Base-by-base conservation (phyloP, 2,329 filamentous ascomycete genomes). In the Colletotrichum filicis region DNA sequence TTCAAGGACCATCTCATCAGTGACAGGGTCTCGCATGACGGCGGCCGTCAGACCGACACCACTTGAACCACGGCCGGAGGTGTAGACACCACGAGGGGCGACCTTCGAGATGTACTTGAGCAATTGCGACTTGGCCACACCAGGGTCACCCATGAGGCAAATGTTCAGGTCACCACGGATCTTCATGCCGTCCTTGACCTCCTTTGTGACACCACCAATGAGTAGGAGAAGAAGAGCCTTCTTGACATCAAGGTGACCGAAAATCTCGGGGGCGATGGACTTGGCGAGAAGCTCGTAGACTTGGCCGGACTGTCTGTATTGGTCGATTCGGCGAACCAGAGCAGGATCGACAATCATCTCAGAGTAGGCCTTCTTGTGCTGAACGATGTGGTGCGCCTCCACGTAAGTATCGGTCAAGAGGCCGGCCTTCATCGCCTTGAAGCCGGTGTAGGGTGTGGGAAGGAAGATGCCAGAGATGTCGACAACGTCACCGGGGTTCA, bases 91-190 rank as follows among this genome's bases (percentile, higher is more conserved):
- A 75, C 97, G 94, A 74, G 97, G 97, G 1, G 97, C 96, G 35
- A 99, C 97, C 85, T 99, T 98, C 76, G 95, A 95, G 81, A 99
- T 98, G 83, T 99, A 99, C 85, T 98, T 98, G 76, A 99, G 89
- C 76, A 99, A 87, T 86, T 99, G 97, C 49, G 97, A 99, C 86
- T 99, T 99, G 85, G 97, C 97, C 80, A 99, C 97, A 94, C 97
- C 97, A 81, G 97, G 97, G 80, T 99, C 97, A 88, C 97, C 97
- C 97, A 99, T 99, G 79, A 99, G 86, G 82, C 97, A 98, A 75
- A 99, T 93, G 85, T 99, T 99, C 87, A 99, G 97, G 80, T 99
- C 97, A 79, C 97, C 97, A 88, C 97, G 95, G 81, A 99, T 99
- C 79, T 95, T 93, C 97, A 99, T 98, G 74, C 97, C 97, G 79